phyloP scores from a whole-genome alignment of 495 filamentous ascomycete genomes.

The Parachaetomium inaequale region DNA sequence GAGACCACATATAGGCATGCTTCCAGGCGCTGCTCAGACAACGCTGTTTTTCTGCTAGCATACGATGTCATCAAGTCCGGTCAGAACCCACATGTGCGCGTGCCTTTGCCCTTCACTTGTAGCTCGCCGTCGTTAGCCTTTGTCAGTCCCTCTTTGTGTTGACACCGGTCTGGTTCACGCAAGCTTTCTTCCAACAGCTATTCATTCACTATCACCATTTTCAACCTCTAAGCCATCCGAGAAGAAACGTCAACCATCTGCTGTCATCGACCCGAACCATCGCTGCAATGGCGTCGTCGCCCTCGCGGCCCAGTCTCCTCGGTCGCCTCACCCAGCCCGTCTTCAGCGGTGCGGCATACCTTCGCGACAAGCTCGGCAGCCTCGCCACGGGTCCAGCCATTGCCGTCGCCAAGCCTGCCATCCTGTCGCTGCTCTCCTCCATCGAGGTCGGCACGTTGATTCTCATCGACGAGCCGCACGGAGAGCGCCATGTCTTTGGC shows the following conservation, averaged over 20 bases:
- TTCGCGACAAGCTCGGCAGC: slow-evolving; percentile 37
- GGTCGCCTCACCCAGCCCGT: neutral
- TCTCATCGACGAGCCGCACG: slow-evolving; percentile 39
- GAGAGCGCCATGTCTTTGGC: slow-evolving; percentile 31
- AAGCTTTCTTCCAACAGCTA: too few species aligned
- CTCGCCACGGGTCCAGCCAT: slow-evolving; percentile 40
- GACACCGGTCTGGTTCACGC: too few species aligned
- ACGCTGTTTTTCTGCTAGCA: too few species aligned
- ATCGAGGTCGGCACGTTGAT: slow-evolving; percentile 44
- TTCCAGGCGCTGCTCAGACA: too few species aligned
- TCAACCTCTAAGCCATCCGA: too few species aligned
- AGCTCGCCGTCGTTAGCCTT: too few species aligned
- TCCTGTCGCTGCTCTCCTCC: slow-evolving; percentile 40
- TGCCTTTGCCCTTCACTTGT: too few species aligned
- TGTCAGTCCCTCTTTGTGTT: too few species aligned
- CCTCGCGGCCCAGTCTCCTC: neutral
- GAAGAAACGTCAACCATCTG: neutral
- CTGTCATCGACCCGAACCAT: neutral
- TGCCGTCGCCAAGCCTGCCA: slow-evolving; percentile 36
- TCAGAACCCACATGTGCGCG: too few species aligned
- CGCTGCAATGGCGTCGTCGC: neutral
- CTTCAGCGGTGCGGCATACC: slow-evolving; percentile 26
- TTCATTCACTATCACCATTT: neutral
- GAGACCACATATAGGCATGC: too few species aligned
- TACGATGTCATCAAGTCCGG: too few species aligned